Percentiles rank a stretch among this genome's conserved stretches.
Conservation (phyloP, 306 rosid genomes). For the Citrullus amarus region DNA sequence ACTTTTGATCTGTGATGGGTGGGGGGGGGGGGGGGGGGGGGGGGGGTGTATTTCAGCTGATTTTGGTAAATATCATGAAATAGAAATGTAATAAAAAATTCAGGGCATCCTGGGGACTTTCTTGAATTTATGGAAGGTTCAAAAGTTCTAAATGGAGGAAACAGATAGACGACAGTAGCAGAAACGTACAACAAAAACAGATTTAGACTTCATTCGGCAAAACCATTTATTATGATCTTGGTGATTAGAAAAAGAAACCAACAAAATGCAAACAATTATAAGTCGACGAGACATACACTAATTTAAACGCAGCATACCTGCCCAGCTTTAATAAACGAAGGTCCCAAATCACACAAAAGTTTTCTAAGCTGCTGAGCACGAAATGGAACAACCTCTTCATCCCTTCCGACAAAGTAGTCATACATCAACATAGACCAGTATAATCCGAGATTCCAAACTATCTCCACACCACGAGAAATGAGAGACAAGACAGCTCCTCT, state of each 20-base stretch:
- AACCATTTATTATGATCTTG: not conserved
- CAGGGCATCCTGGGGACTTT: not conserved
- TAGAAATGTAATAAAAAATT: no score
- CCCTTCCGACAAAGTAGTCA: conserved; percentile 88
- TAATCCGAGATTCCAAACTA: conserved; percentile 83
- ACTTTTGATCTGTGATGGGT: not conserved
- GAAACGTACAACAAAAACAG: not conserved
- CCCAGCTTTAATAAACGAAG: conserved; percentile 94
- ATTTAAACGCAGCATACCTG: conserved; percentile 41
- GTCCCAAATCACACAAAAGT: conserved; percentile 85
- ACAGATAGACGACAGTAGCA: not conserved
- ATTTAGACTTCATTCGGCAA: not conserved
- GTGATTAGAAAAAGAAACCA: not conserved
- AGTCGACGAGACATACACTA: conserved; percentile 5
- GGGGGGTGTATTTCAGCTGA: no score
- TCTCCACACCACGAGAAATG: conserved; percentile 76
- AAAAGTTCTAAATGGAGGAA: not conserved
- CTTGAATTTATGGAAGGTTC: not conserved
- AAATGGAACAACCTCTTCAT: conserved; percentile 91
- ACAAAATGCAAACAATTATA: not conserved
- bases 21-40: no score
- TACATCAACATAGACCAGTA: conserved; percentile 80
- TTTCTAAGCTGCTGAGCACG: conserved; percentile 97
- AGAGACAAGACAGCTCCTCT: conserved; percentile 73
- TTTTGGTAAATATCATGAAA: no score